phyloP scores from a whole-genome alignment of 2,329 filamentous ascomycete genomes.

The Epichloe sylvatica region DNA sequence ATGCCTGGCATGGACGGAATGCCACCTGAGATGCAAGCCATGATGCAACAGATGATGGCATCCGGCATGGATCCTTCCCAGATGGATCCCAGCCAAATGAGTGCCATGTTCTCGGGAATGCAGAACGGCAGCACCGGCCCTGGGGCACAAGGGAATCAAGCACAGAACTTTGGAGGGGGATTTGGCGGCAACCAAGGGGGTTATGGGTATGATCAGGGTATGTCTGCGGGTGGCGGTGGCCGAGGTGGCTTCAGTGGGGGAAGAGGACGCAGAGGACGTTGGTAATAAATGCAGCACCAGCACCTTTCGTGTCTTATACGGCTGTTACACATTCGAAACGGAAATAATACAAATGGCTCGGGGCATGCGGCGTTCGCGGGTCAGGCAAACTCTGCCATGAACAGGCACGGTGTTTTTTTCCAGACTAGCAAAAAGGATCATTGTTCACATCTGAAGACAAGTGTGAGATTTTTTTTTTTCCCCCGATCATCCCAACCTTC shows the following conservation, averaged over 20 bases:
- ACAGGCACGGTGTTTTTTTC: neutral
- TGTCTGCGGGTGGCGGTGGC: constrained; percentile 26
- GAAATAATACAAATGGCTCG: neutral
- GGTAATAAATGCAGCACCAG: constrained; percentile 10
- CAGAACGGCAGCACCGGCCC: constrained; percentile 31
- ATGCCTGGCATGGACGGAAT: constrained; percentile 50
- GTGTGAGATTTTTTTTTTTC: too few species aligned
- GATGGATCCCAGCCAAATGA: constrained; percentile 47
- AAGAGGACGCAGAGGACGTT: constrained; percentile 18
- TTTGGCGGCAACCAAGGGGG: constrained; percentile 41
- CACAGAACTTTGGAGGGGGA: constrained; percentile 37
- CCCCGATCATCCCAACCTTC: too few species aligned
- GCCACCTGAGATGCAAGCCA: constrained; percentile 50
- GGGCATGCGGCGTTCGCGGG: constrained; percentile 2
- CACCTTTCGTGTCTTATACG: neutral
- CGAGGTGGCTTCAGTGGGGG: constrained; percentile 18
- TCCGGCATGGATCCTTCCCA: constrained; percentile 51
- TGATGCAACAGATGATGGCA: constrained; percentile 59
- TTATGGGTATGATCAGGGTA: constrained; percentile 36
- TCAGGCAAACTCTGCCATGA: neutral
- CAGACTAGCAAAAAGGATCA: neutral
- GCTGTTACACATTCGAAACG: neutral
- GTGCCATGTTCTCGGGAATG: constrained; percentile 46
- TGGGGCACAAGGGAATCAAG: constrained; percentile 35
- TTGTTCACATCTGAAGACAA: neutral